Percentiles rank a stretch among this genome's conserved stretches.
Evolutionary conservation across 2,329 filamentous ascomycete species (phyloP).

Genomic region (Botrytis sinoallii): DNA sequence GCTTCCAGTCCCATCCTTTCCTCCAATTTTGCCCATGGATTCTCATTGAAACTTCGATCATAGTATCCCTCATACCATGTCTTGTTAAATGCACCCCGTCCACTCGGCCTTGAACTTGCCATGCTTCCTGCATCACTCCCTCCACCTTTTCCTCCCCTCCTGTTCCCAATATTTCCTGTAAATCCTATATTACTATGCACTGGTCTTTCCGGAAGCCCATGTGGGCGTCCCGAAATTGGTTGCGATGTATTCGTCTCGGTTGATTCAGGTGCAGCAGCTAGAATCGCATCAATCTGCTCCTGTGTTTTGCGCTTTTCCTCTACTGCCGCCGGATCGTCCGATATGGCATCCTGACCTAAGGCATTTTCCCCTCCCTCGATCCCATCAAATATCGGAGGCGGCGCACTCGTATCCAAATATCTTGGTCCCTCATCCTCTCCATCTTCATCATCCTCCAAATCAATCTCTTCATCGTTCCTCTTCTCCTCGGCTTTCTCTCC

Average conservation of each 20-base stretch:
- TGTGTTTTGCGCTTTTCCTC: constrained; percentile 30
- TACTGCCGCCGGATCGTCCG: constrained; percentile 17
- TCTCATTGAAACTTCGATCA: constrained; percentile 64
- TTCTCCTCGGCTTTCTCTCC: constrained; percentile 22
- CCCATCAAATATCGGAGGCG: constrained; percentile 36
- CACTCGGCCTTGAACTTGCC: constrained; percentile 23
- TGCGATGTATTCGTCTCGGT: constrained; percentile 12
- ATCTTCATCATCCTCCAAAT: constrained; percentile 27
- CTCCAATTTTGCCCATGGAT: constrained; percentile 66
- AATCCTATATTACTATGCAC: constrained; percentile 20
- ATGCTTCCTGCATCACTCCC: constrained; percentile 21
- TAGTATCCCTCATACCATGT: constrained; percentile 68
- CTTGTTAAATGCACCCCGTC: constrained; percentile 40
- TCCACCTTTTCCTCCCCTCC: constrained; percentile 8
- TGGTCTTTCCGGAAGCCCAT: constrained; percentile 22
- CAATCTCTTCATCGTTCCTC: constrained; percentile 29
- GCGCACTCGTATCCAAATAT: constrained; percentile 32
- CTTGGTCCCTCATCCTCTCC: constrained; percentile 22
- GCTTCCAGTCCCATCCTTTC: constrained; percentile 44
- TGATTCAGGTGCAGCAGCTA: constrained; percentile 22
- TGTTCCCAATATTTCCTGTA: constrained; percentile 20
- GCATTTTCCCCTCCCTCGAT: constrained; percentile 4
- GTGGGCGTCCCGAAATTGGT: background rate
- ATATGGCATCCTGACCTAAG: constrained; percentile 5
- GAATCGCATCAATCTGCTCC: constrained; percentile 32